Conservation (phyloP, 1,139 yeast species). For the Yamadazyma spencermartinsiae region DNA sequence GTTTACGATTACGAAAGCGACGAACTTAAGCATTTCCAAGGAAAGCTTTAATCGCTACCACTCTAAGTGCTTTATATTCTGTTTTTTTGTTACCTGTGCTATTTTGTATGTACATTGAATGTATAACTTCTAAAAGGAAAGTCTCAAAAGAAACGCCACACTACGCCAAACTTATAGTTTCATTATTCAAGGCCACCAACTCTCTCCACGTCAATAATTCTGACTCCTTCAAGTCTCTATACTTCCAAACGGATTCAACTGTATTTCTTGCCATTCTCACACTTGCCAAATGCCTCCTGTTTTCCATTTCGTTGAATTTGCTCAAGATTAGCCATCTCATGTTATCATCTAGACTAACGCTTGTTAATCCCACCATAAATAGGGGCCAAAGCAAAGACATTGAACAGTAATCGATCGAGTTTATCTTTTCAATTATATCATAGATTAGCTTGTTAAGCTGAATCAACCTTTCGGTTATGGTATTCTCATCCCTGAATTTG, state of each 20-base stretch:
- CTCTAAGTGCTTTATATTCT: neutral
- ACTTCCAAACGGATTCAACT: conserved; percentile 37
- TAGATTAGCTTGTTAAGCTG: conserved; percentile 5
- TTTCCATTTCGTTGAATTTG: conserved; percentile 30
- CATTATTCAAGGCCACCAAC: conserved; percentile 30
- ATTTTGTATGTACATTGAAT: neutral
- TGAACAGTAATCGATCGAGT: conserved; percentile 19
- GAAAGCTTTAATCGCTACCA: conserved; percentile 5
- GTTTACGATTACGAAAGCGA: conserved; percentile 24
- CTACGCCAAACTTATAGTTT: conserved; percentile 35
- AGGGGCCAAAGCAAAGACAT: conserved; percentile 40
- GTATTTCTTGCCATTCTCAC: conserved; percentile 32
- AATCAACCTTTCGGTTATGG: neutral
- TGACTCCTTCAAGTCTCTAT: conserved; percentile 27
- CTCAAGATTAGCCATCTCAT: conserved; percentile 35
- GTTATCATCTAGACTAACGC: conserved; percentile 26
- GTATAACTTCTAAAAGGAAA: neutral
- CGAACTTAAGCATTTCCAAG: conserved; percentile 22
- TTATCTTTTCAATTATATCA: conserved; percentile 10
- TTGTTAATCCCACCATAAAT: conserved; percentile 33
- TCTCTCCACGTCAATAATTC: conserved; percentile 29
- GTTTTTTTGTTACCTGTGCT: neutral
- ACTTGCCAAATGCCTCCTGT: conserved; percentile 32
- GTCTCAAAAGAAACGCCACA: no score
- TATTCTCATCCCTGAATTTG: conserved; percentile 4